Base-by-base conservation (phyloP, 345 rosid genomes). In the Acer campestre region DNA sequence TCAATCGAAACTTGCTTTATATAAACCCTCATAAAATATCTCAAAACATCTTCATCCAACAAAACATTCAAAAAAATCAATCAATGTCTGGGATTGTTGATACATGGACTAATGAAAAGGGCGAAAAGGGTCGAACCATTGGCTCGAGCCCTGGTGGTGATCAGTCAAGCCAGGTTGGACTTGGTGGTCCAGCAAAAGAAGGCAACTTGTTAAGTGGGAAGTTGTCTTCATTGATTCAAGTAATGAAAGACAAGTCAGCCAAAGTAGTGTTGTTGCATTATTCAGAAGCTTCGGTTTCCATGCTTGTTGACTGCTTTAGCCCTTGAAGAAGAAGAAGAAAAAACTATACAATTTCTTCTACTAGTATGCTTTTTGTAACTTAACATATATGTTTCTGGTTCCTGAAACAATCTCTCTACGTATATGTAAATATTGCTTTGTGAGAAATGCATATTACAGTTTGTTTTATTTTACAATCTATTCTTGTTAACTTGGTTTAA, bases 71-170 rank as follows among this genome's bases (percentile, higher is more conserved):
- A 0, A 31, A 35, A 4, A 48, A 46, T 70, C n/a, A 11, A 63
- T 38, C 20, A 2, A 89, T 89, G 90, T 82, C 90, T 67, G 92
- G 73, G 6, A 61, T 84, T 10, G 80, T 82, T 64, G 94, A 90
- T 79, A 87, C 74, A 58, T 87, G 89, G 89, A 81, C 79, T 10
- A 75, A 74, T 44, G 86, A 87, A 73, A 85, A 82, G 66, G 46
- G 46, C 27, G 27, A 25, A 0, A 25, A 25, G 27, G 27, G 27
- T 65, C 82, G 48, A 64, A 42, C 83, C 82, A 62, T 9, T 42
- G 74, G 77, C 10, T 75, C 81, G 7, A 70, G 13, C 51, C 67
- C 22, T 27, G 29, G 35, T 79, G 68, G 12, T 4, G 2, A 16
- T 7, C 66, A 73, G 31, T 3, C 77, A 11, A 73, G 44, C 70